phyloP scores from a whole-genome alignment of 352 stramenopile genomes.

The Stramenopiles sp. region DNA sequence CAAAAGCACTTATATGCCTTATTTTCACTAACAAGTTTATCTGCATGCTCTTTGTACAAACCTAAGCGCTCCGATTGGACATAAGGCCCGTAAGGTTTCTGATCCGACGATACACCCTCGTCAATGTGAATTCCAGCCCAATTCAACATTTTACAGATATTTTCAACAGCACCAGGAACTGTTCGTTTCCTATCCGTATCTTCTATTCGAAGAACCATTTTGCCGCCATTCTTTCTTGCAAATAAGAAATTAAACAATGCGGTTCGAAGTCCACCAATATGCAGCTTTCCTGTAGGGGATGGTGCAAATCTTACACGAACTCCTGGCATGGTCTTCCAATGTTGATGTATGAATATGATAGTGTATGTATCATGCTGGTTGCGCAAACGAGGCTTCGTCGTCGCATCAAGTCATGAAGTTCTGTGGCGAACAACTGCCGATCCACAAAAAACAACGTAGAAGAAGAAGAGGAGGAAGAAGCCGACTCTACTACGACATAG shows the following conservation, averaged over 20 bases:
- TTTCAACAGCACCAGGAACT: conserved; percentile 52
- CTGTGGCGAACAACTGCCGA: too few species aligned
- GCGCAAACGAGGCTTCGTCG: too few species aligned
- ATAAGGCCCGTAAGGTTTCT: conserved; percentile 65
- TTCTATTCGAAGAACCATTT: conserved; percentile 71
- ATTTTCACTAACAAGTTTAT: conserved; percentile 52
- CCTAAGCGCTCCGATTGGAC: conserved; percentile 81
- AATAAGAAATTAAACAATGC: conserved; percentile 78
- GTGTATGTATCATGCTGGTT: too few species aligned
- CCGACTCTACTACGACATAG: too few species aligned
- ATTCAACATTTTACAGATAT: conserved; percentile 55
- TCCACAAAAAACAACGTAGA: too few species aligned
- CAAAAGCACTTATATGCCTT: conserved; percentile 83
- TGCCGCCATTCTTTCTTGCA: conserved; percentile 46
- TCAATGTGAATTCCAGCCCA: conserved; percentile 92
- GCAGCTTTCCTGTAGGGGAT: conserved; percentile 62
- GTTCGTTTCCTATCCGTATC: conserved; percentile 72
- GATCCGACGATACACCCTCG: conserved; percentile 44
- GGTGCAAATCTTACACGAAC: conserved; percentile 61
- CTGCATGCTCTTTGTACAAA: conserved; percentile 72
- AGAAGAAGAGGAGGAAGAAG: too few species aligned
- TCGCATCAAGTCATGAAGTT: too few species aligned
- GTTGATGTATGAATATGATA: too few species aligned
- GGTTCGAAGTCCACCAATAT: conserved; percentile 64
- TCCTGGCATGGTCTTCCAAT: too few species aligned